Percentiles rank a stretch among this genome's conserved stretches.
phyloP scores from a whole-genome alignment of 2,329 filamentous ascomycete species.

The Ceratocystis ficicola region DNA sequence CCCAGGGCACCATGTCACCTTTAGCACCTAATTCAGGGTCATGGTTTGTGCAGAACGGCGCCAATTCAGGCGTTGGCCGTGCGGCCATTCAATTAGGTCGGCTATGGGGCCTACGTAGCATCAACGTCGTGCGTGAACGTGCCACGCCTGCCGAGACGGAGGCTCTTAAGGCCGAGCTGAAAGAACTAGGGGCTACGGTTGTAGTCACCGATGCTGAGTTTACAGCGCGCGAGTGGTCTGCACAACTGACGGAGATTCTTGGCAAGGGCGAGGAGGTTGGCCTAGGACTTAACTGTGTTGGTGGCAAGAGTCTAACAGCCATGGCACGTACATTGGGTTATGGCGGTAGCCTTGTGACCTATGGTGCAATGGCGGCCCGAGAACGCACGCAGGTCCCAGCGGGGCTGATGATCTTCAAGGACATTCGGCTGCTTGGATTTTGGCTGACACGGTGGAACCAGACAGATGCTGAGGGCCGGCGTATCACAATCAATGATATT shows the following conservation, averaged over 20 bases:
- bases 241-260: slow-evolving; percentile 50
- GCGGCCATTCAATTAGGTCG: slow-evolving; percentile 78
- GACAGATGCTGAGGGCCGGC: slow-evolving; percentile 58
- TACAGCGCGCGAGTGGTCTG: slow-evolving; percentile 45
- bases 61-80: slow-evolving; percentile 83
- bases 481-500: slow-evolving; percentile 72
- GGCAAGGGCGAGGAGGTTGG: slow-evolving; percentile 59
- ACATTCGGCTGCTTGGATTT: slow-evolving; percentile 80
- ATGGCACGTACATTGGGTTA: slow-evolving; percentile 62
- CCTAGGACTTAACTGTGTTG: slow-evolving; percentile 85
- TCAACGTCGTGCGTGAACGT: slow-evolving; percentile 76
- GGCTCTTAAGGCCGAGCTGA: slow-evolving; percentile 41
- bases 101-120: slow-evolving; percentile 78
- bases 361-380: slow-evolving; percentile 78
- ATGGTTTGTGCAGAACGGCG: slow-evolving; percentile 96
- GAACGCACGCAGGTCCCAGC: slow-evolving; percentile 73
- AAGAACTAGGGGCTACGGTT: slow-evolving; percentile 43
- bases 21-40: slow-evolving; percentile 47
- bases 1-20: slow-evolving; percentile 34
- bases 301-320: slow-evolving; percentile 68
- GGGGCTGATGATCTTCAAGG: slow-evolving; percentile 82
- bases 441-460: slow-evolving; percentile 91
- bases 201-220: slow-evolving; percentile 48
- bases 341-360: slow-evolving; percentile 71
- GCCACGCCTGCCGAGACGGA: slow-evolving; percentile 52